Conservation (phyloP, 2,329 filamentous ascomycete species). For the Ciborinia camelliae region DNA sequence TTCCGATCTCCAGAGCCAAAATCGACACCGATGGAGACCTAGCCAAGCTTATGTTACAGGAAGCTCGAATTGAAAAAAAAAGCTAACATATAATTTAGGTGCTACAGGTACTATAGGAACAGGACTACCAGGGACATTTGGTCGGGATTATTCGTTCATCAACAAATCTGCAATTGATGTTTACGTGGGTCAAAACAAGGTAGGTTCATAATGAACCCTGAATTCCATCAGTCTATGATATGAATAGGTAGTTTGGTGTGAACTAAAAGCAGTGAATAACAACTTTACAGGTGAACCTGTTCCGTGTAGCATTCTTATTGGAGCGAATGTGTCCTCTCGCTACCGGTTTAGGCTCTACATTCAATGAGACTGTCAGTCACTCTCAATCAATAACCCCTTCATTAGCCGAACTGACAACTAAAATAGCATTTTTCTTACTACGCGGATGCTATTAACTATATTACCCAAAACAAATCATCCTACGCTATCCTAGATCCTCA, state of each 20-base stretch:
- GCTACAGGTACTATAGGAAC: slow-evolving; percentile 39
- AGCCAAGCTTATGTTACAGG: background rate
- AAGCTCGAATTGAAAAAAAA: no score
- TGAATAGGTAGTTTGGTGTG: background rate
- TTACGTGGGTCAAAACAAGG: slow-evolving; percentile 46
- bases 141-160: slow-evolving; percentile 51
- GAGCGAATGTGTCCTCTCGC: slow-evolving; percentile 50
- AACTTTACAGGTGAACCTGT: slow-evolving; percentile 41
- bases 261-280: background rate
- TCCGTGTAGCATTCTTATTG: slow-evolving; percentile 49
- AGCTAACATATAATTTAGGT: slow-evolving; percentile 18
- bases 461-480: slow-evolving; percentile 46
- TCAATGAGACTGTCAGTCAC: slow-evolving; percentile 46
- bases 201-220: slow-evolving; percentile 22
- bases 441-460: slow-evolving; percentile 48
- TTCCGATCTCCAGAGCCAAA: background rate
- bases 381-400: background rate
- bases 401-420: background rate
- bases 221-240: no score
- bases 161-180: slow-evolving; percentile 44
- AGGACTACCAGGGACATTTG: slow-evolving; percentile 49
- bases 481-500: slow-evolving; percentile 51
- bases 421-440: slow-evolving; percentile 43
- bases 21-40: background rate
- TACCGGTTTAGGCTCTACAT: slow-evolving; percentile 46